Evolutionary conservation across 768 basidiomycete species (phyloP).

Genomic region (Kwoniella bestiolae): DNA sequence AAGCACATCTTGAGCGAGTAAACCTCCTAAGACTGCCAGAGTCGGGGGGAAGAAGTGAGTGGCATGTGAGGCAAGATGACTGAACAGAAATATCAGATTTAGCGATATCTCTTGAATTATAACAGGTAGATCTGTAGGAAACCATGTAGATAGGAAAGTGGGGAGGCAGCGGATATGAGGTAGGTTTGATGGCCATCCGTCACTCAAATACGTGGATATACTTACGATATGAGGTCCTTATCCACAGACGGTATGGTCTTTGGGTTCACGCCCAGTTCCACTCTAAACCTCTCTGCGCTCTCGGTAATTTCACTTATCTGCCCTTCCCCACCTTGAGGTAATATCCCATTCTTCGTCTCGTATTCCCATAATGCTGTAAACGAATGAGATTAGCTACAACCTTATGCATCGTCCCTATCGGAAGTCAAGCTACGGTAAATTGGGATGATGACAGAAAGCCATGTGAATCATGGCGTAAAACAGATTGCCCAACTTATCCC

Average conservation of each 20-base stretch:
- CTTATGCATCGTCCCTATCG: not conserved
- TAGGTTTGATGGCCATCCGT: too few species aligned
- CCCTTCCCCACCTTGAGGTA: constrained; percentile 63
- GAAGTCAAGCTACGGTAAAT: not conserved
- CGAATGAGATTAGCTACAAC: not conserved
- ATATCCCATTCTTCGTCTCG: constrained; percentile 65
- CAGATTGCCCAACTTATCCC: too few species aligned
- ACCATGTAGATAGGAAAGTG: too few species aligned
- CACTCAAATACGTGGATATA: too few species aligned
- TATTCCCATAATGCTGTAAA: constrained; percentile 79
- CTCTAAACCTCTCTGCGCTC: constrained; percentile 63
- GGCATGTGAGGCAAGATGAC: constrained; percentile 72
- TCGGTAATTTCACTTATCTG: constrained; percentile 47
- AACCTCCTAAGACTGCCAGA: constrained; percentile 91
- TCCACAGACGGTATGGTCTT: constrained; percentile 58
- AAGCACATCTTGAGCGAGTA: constrained; percentile 91
- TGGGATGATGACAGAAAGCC: not conserved
- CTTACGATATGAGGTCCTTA: constrained; percentile 68
- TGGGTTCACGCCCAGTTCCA: constrained; percentile 68
- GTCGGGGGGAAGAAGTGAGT: constrained; percentile 86
- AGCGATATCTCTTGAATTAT: too few species aligned
- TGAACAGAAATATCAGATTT: too few species aligned
- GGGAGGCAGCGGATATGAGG: too few species aligned
- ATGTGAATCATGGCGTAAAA: not conserved
- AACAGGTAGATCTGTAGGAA: not conserved